These are phyloP conservation scores for Pseudocercospora fuligena DNA, from an alignment of 2,329 filamentous ascomycete species.

Conservation along the genomic window DNA sequence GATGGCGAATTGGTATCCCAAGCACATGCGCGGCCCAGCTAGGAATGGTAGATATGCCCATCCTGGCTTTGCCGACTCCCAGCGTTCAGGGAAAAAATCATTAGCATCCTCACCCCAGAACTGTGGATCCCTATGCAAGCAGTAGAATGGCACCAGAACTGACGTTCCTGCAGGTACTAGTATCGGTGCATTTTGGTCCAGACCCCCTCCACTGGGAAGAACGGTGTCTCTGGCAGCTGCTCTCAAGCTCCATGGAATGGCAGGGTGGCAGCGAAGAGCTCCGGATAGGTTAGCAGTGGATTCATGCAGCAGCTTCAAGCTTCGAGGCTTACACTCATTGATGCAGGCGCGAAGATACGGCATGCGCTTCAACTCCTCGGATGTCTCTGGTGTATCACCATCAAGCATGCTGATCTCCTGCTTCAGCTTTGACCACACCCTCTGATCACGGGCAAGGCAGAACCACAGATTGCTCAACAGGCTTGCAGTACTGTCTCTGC, in stretches of 20 bases:
- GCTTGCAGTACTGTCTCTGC: too few relatives aligned
- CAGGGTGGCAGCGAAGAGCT: slow-evolving; percentile 70
- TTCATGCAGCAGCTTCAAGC: not conserved
- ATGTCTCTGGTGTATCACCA: too few relatives aligned
- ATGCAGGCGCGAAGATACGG: too few relatives aligned
- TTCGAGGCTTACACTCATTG: too few relatives aligned
- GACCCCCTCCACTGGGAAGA: slow-evolving; percentile 65
- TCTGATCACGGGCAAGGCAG: too few relatives aligned
- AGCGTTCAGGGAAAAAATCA: slow-evolving; percentile 19
- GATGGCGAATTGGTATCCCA: slow-evolving; percentile 36
- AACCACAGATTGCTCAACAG: too few relatives aligned
- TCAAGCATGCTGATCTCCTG: too few relatives aligned
- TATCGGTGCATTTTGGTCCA: slow-evolving; percentile 60
- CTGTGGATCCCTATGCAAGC: slow-evolving; percentile 25
- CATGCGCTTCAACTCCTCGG: too few relatives aligned
- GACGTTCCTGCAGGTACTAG: slow-evolving; percentile 38
- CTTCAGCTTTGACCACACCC: too few relatives aligned
- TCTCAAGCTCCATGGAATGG: slow-evolving; percentile 77
- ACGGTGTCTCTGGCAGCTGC: slow-evolving; percentile 73
- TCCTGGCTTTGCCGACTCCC: slow-evolving; percentile 11
- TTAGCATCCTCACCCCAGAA: slow-evolving; percentile 19
- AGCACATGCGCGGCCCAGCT: slow-evolving; percentile 50
- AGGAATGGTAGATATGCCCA: slow-evolving; percentile 30
- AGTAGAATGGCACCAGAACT: slow-evolving; percentile 35
- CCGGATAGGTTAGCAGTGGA: not conserved